phyloP scores from a whole-genome alignment of 805 yeast genomes.

The Ogataea haglerorum region DNA sequence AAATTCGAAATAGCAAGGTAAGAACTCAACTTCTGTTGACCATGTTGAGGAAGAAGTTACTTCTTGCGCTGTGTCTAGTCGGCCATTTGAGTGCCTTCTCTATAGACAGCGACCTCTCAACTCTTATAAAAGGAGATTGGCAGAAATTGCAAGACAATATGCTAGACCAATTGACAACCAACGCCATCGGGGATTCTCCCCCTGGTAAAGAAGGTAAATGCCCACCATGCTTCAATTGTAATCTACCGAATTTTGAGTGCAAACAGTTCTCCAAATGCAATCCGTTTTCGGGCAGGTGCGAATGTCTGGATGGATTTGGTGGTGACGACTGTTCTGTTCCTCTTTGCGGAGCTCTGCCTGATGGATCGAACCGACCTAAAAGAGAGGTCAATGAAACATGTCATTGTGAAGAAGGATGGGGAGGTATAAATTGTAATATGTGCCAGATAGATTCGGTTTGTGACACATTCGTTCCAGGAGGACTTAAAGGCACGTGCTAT shows the following conservation, averaged over 20 bases:
- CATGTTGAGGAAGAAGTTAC: neutral
- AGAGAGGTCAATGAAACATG: slow-evolving; percentile 56
- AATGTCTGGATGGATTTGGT: slow-evolving; percentile 89
- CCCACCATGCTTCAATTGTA: slow-evolving; percentile 94
- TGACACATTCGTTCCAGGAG: slow-evolving; percentile 81
- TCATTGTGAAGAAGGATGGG: slow-evolving; percentile 83
- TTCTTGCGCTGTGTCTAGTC: neutral
- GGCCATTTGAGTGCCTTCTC: neutral
- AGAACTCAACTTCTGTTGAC: neutral
- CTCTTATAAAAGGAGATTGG: too few species aligned
- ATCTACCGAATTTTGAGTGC: slow-evolving; percentile 85
- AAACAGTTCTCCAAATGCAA: slow-evolving; percentile 89
- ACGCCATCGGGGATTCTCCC: neutral
- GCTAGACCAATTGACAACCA: neutral
- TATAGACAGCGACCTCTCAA: too few species aligned
- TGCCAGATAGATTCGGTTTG: slow-evolving; percentile 75
- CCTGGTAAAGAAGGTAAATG: slow-evolving; percentile 42
- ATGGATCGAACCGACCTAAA: slow-evolving; percentile 62
- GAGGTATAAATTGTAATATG: slow-evolving; percentile 89
- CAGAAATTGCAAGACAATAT: neutral
- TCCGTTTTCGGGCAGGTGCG: slow-evolving; percentile 84
- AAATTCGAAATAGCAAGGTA: too few species aligned
- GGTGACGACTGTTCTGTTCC: slow-evolving; percentile 91
- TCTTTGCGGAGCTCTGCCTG: slow-evolving; percentile 74
- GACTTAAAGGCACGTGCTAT: slow-evolving; percentile 84